These are phyloP conservation scores for Solanum aculeatissimum DNA, from an alignment of 305 asterid genomes.

Conservation along the genomic window DNA sequence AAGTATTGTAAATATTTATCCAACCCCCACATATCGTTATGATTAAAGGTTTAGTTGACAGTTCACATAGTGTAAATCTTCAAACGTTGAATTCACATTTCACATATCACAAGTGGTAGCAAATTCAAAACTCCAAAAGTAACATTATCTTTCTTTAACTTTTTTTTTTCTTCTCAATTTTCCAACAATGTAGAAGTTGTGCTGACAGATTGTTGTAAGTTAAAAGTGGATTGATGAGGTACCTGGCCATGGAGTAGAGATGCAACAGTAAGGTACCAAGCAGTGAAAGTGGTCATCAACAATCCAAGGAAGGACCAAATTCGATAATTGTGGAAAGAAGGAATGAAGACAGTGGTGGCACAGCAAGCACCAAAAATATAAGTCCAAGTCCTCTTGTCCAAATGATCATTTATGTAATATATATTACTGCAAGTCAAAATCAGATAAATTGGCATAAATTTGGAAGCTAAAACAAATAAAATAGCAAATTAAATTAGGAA, in stretches of 20 bases:
- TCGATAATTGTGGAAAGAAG: slow-evolving; percentile 28
- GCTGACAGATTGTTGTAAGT: background rate
- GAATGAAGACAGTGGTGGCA: slow-evolving; percentile 13
- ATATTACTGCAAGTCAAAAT: slow-evolving; percentile 23
- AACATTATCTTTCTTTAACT: background rate
- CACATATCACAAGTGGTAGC: background rate
- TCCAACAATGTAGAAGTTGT: background rate
- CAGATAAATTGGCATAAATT: no score
- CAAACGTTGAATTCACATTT: background rate
- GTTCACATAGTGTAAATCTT: background rate
- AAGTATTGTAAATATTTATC: background rate
- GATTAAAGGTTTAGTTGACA: background rate
- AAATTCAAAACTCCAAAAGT: background rate
- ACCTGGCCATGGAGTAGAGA: slow-evolving; percentile 46
- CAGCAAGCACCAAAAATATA: slow-evolving; percentile 13
- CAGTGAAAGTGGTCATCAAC: slow-evolving; percentile 38
- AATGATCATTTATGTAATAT: slow-evolving; percentile 37
- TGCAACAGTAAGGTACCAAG: slow-evolving; percentile 44
- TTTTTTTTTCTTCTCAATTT: background rate
- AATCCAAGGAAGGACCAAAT: slow-evolving; percentile 44
- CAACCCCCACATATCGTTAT: background rate
- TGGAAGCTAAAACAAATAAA: no score
- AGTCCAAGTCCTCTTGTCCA: slow-evolving; percentile 24
- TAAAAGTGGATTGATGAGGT: background rate
- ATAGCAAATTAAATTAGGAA: slow-evolving; percentile 15